A percentile compares a stretch with the other conserved stretches of the same genome.
These are phyloP conservation scores for Pseudoperonospora humuli DNA, from an alignment of 352 stramenopile species.

Conservation along the genomic window DNA sequence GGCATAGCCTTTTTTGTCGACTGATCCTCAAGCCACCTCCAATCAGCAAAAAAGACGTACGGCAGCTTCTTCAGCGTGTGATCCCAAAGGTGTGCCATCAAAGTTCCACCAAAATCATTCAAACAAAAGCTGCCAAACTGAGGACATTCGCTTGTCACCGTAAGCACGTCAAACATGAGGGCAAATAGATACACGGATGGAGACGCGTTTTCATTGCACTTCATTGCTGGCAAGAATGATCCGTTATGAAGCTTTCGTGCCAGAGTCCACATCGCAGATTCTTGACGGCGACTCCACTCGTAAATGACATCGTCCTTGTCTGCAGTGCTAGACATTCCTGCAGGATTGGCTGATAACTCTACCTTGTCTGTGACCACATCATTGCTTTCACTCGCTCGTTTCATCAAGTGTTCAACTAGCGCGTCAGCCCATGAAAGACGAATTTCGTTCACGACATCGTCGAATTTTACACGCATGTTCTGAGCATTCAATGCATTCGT, in stretches of 20 bases:
- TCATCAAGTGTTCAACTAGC: slow-evolving; percentile 12
- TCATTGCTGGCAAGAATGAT: slow-evolving; percentile 16
- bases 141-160: slow-evolving; percentile 12
- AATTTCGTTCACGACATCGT: slow-evolving; percentile 23
- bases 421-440: slow-evolving; percentile 27
- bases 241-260: slow-evolving; percentile 14
- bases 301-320: slow-evolving; percentile 23
- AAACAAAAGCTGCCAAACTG: slow-evolving; percentile 31
- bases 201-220: slow-evolving; percentile 19
- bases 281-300: slow-evolving; percentile 25
- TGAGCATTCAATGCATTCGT: slow-evolving; percentile 6
- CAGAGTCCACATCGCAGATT: slow-evolving; percentile 22
- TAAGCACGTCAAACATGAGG: slow-evolving; percentile 41
- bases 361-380: slow-evolving; percentile 8
- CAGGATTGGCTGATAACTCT: slow-evolving; percentile 20
- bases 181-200: slow-evolving; percentile 45
- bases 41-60: slow-evolving; percentile 56
- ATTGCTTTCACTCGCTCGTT: slow-evolving; percentile 3
- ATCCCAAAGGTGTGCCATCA: slow-evolving; percentile 41
- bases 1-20: slow-evolving; percentile 28
- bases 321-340: slow-evolving; percentile 7
- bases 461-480: slow-evolving; percentile 16
- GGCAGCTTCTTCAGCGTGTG: slow-evolving; percentile 38
- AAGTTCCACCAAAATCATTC: slow-evolving; percentile 34
- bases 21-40: slow-evolving; percentile 59